Evolutionary conservation across 2,329 filamentous ascomycete genomes (phyloP), one percentile per base, ranked within the genome.

Genomic region (Venturia nashicola): DNA sequence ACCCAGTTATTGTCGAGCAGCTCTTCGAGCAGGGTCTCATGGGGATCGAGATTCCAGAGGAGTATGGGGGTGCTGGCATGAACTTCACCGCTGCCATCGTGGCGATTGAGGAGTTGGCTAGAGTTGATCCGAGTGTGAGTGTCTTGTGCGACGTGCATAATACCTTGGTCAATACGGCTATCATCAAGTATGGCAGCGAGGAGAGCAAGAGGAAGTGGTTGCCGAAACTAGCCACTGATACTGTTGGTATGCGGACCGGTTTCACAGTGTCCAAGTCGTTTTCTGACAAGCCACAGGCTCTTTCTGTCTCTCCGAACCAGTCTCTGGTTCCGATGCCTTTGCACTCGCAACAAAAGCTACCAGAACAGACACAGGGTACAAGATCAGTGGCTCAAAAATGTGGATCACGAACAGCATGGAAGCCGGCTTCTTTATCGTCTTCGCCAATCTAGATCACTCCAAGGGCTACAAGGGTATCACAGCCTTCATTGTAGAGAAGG

Each of bases 341-440:
- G 95, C 95, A 0, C 82, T 99, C 68, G 88, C 91, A 69, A 97
- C 94, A 65, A 92, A 90, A 75, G 94, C 94, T 54, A 86, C 85
- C 65, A 90, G 92, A 80, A 94, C 90, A 0, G 82, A 85, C 27
- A 83, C 86, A 68, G 91, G 93, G 42, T 99, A 93, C 80, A 87
- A 83, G 77, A 89, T 99, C 76, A 89, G 85, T 66, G 94, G 94
- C 61, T 86, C 85, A 76, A 99, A 99, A 84, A 99, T 99, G 94
- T 99, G 94, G 94, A 99, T 99, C 77, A 99, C 94, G 67, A 99
- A 99, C 82, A 88, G 89, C 61, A 87, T 93, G 79, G 94, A 99
- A 78, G 89, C 94, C 23, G 86, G 86, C 66, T 88, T 97, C 80
- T 99, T 97, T 79, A 93, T 99, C 72, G 94, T 99, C 65, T 99